phyloP scores from a whole-genome alignment of 345 rosid genomes.

The Salix viminalis region DNA sequence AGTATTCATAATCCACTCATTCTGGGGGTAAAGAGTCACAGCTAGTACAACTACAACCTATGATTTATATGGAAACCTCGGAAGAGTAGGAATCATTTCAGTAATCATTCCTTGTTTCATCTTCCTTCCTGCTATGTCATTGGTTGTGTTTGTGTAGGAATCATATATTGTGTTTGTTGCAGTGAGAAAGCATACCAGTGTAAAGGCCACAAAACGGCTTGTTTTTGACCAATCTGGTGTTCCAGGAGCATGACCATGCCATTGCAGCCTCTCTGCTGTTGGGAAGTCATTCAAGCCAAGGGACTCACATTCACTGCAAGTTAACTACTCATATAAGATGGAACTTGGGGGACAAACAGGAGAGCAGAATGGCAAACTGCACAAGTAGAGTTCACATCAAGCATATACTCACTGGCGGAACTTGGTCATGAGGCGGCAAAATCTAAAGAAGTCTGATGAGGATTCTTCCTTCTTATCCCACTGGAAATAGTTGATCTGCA shows the following conservation, averaged over 20 bases:
- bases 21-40: background rate
- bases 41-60: background rate
- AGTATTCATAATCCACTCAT: background rate
- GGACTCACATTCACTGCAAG: slow-evolving; percentile 80
- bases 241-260: slow-evolving; percentile 83
- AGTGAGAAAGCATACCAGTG: slow-evolving; percentile 49
- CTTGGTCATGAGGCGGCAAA: slow-evolving; percentile 71
- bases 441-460: slow-evolving; percentile 69
- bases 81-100: background rate
- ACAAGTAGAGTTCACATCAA: background rate
- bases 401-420: slow-evolving; percentile 60
- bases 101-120: background rate
- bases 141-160: background rate
- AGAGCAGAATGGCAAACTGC: background rate
- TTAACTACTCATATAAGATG: slow-evolving; percentile 3
- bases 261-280: slow-evolving; percentile 79
- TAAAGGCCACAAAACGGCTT: slow-evolving; percentile 91
- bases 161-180: too few species aligned
- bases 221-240: slow-evolving; percentile 82
- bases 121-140: background rate
- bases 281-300: slow-evolving; percentile 83
- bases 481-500: slow-evolving; percentile 74
- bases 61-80: background rate
- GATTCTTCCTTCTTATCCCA: slow-evolving; percentile 95
- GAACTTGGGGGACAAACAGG: slow-evolving; percentile 2